phyloP scores from a whole-genome alignment of 2,329 filamentous ascomycete species.

The Botrytis galanthina region DNA sequence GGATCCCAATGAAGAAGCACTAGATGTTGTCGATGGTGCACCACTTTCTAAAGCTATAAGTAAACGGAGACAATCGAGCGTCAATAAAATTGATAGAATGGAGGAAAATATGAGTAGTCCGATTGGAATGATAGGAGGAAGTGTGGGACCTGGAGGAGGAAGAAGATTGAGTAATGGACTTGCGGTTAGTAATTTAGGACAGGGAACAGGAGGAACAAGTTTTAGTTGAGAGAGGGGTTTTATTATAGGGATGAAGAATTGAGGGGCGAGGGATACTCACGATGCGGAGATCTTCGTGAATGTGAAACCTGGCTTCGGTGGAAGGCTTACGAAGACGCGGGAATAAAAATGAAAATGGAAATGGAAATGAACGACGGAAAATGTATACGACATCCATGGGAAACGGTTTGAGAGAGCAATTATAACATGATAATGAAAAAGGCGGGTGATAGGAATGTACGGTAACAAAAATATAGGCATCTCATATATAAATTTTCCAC shows the following conservation, averaged over 20 bases:
- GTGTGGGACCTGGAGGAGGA: constrained; percentile 36
- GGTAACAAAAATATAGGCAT: too few species aligned
- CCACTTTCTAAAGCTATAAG: constrained; percentile 10
- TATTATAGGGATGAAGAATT: background rate
- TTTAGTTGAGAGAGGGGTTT: constrained; percentile 27
- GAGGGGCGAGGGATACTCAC: background rate
- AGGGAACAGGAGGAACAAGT: constrained; percentile 37
- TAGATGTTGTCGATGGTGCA: constrained; percentile 28
- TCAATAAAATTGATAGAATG: background rate
- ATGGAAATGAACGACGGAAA: background rate
- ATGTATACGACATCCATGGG: background rate
- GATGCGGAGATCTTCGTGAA: background rate
- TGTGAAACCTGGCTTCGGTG: too few species aligned
- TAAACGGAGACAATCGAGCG: background rate
- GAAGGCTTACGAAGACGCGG: too few species aligned
- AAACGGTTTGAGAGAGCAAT: background rate
- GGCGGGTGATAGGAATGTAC: too few species aligned
- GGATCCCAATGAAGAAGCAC: constrained; percentile 31
- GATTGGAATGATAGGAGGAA: constrained; percentile 34
- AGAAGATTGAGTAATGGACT: constrained; percentile 38
- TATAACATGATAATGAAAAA: background rate
- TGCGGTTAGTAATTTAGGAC: constrained; percentile 35
- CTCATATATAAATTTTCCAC: too few species aligned
- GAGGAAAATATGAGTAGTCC: constrained; percentile 34
- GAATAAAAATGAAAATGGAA: background rate